Base-by-base conservation (phyloP, 2,329 filamentous ascomycete genomes). In the Helotiales sp. region DNA sequence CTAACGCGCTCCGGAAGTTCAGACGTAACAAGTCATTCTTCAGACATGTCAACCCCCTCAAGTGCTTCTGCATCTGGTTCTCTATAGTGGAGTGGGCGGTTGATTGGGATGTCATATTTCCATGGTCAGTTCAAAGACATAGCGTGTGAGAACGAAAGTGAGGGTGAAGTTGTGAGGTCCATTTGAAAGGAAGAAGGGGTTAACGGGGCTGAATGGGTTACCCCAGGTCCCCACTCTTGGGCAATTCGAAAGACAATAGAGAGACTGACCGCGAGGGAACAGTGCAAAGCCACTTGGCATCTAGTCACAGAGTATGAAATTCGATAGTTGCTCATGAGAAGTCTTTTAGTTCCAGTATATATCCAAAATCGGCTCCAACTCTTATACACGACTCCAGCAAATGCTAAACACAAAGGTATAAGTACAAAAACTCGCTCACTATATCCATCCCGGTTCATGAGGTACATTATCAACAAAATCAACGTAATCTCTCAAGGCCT, bases 401-500 rank as follows among this genome's bases (percentile, higher is more conserved):
- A 25, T 44, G 40, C 40, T 24, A 5, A 25, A 15, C 40, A 5
- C 19, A n/a, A 25, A 44, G 12, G 22, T 17, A 44, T 27, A 44
- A 19, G 15, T 7, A 9, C 8, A 6, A 34, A 44, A 13, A 27
- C 8, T n/a, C 40, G 22, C 22, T 44, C 22, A 27, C 2, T 15
- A n/a, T 27, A 25, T 25, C 40, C 17, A 25, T 19, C 30, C n/a
- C 36, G 34, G 9, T 9, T 44, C 34, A 17, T 49, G 31, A 44
- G 27, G 22, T 1, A 25, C 8, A n/a, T n/a, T n/a, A n/a, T n/a
- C n/a, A n/a, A n/a, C n/a, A n/a, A n/a, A 15, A 44, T 64, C 49
- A 67, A 55, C 65, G 54, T 46, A 67, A 51, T 31, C 64, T 49
- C 30, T 65, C 64, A n/a, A 68, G 42, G 3, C 57, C 49, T 51